Base-by-base conservation (phyloP, 2,329 filamentous ascomycete species). In the Gyromitra esculenta region DNA sequence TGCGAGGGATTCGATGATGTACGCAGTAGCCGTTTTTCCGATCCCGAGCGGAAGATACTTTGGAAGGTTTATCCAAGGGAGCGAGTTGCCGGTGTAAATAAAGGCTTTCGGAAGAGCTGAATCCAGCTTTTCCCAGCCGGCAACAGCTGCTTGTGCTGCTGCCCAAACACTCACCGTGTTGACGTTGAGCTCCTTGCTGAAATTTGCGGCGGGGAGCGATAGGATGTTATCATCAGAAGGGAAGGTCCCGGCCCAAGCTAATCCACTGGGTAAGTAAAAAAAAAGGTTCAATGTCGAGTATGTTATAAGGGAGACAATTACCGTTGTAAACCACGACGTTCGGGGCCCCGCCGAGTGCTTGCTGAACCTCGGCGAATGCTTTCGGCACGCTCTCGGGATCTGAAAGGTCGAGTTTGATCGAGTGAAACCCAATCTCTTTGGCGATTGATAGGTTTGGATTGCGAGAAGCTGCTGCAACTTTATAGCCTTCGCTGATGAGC, bases 261-360 rank as follows among this genome's bases (percentile, higher is more conserved):
- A 69, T 52, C 15, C 8, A 48, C 25, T 31, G 25, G 25, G 13
- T n/a, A 21, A 6, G 13, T 9, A 18, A 37, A 25, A 5, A 11
- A 18, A 25, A 5, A 9, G 4, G 18, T 1, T 41, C 41, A 45
- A 45, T 11, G 7, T 9, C 1, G 2, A 13, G 41, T 45, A 45
- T 45, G 25, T 52, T 52, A 8, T 18, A 52, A 8, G 4, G 8
- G 5, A 8, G 2, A 9, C 18, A 21, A 4, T 25, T 41, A 70
- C 67, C 67, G 5, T 74, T 74, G 41, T 74, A 70, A 1, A 70
- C 6, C 8, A 74, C 66, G 21, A 74, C 35, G 8, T 56, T 74
- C 9, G 72, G 72, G 21, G 25, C 21, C 0, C 37, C 72, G 7
- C 65, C 72, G 0, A 74, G 21, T 5, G 35, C 41, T 8, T 54